Base-by-base conservation (phyloP, 2,329 filamentous ascomycete genomes). In the Colletotrichum horii region DNA sequence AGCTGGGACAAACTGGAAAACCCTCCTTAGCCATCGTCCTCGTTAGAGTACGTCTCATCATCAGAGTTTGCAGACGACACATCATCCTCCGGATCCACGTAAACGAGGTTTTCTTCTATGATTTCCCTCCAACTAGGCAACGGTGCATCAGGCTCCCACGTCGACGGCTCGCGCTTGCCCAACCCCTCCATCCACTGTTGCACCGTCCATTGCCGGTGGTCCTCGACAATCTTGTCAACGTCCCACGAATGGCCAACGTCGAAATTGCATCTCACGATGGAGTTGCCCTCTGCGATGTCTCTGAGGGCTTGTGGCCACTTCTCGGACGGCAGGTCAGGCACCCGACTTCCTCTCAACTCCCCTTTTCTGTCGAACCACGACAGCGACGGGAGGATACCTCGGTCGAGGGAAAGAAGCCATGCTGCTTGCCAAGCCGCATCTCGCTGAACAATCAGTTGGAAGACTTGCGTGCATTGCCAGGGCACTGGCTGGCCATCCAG, bases 351-450 rank as follows among this genome's bases (percentile, higher is more conserved):
- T n/a, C n/a, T n/a, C n/a, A 6, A 6, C 28, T 24, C 12, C 2
- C 24, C 58, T 34, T 43, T 67, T 2, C 24, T 22, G 8, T 14
- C 52, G 0, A 15, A 28, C 48, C 66, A 58, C 0, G 55, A 43
- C 43, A 38, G 2, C 0, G 28, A 1, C 0, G 52, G 52, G 0
- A 68, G 30, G 1, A 68, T n/a, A 0, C 55, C 55, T 0, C 52
- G 32, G 5, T 22, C 26, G 6, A 58, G 24, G 1, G 52, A 36
- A 2, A 14, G 48, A 19, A 2, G 3, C 62, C 62, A 48, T n/a
- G 70, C 62, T 43, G 3, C 19, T 3, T 72, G 62, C 70, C 70
- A 72, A 1, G 70, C 62, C 4, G 61, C 52, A 6, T 72, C 55
- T 32, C 69, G 48, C 26, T 71, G 61, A 4, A 66, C 9, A 22